Base-by-base conservation (phyloP, 805 yeast genomes). In the Candida hispaniensis region DNA sequence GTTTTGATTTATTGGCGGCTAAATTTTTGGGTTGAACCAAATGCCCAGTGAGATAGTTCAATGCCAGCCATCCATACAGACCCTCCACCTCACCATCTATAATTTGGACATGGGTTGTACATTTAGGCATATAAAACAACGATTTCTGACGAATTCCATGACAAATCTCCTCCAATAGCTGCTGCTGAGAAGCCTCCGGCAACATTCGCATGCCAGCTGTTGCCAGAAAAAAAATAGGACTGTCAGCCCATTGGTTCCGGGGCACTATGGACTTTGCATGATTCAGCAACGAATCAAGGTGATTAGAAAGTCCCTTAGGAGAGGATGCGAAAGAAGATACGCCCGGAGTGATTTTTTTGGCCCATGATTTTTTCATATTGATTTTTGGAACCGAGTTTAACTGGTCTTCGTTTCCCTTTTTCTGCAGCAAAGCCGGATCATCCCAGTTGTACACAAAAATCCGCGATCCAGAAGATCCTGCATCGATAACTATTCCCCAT, bases 71-170 rank as follows among this genome's bases (percentile, higher is more conserved):
- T 10, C 98, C 98, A 51, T 82, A 91, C 6, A 88, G 54, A 1
- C 97, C 98, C 59, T 91, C 98, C 1, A 85, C 73, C 47, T 80
- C 88, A 13, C 98, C 98, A 54, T 86, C 95, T 26, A 91, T 91
- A 23, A 82, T 76, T 47, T 79, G 75, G 6, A 91, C 75, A 48
- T 80, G 85, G 6, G 75, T 66, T 1, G 59, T 60, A 55, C 97
- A 88, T 18, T 63, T 61, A 0, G 68, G 62, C 2, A 77, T 46
- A 12, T 51, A 44, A 48, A 88, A 86, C 7, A 61, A 54, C 2
- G 83, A 64, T 29, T 76, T 62, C 11, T 64, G 53, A 38, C 61
- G 59, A 16, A 88, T 59, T 7, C 64, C 56, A 6, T 54, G 39
- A 54, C 97, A 88, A 0, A 82, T 71, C 36, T 69, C 66, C 7